These are phyloP conservation scores for Sugiyamaella valdiviana DNA, from an alignment of 805 yeast genomes.

Conservation along the genomic window DNA sequence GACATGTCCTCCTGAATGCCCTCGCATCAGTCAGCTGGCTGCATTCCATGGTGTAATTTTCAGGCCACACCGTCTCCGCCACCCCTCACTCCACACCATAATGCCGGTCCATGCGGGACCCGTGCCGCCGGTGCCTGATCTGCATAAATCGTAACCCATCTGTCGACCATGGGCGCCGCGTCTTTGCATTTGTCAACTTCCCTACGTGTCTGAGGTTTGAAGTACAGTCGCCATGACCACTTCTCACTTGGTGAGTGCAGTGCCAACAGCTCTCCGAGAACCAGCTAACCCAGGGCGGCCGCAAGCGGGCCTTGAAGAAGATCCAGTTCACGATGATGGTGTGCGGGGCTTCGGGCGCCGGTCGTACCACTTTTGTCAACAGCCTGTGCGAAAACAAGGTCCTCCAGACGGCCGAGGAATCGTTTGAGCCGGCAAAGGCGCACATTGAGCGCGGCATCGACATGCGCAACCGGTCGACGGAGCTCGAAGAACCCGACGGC, in stretches of 20 bases:
- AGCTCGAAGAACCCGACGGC: conserved; percentile 49
- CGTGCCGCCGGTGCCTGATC: neutral
- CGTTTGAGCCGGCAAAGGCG: conserved; percentile 31
- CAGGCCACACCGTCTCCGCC: too few relatives aligned
- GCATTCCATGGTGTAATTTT: too few relatives aligned
- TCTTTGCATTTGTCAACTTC: neutral
- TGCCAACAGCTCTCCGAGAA: neutral
- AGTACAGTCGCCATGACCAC: neutral
- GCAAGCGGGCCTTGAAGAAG: conserved; percentile 39
- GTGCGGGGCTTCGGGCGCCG: conserved; percentile 67
- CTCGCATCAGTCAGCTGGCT: too few relatives aligned
- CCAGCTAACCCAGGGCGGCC: too few relatives aligned
- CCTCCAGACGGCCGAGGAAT: conserved; percentile 24
- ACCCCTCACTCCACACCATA: too few relatives aligned
- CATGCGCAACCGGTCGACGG: conserved; percentile 37
- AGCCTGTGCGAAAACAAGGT: conserved; percentile 52
- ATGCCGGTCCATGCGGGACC: neutral
- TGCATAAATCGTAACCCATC: neutral
- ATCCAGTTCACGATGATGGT: conserved; percentile 61
- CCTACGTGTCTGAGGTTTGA: neutral
- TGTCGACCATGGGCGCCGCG: neutral
- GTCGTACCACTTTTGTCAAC: conserved; percentile 68
- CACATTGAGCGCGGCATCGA: conserved; percentile 25
- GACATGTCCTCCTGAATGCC: too few relatives aligned
- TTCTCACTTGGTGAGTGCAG: neutral